phyloP scores from a whole-genome alignment of 768 basidiomycete genomes.

The Pulveroboletus sp. region DNA sequence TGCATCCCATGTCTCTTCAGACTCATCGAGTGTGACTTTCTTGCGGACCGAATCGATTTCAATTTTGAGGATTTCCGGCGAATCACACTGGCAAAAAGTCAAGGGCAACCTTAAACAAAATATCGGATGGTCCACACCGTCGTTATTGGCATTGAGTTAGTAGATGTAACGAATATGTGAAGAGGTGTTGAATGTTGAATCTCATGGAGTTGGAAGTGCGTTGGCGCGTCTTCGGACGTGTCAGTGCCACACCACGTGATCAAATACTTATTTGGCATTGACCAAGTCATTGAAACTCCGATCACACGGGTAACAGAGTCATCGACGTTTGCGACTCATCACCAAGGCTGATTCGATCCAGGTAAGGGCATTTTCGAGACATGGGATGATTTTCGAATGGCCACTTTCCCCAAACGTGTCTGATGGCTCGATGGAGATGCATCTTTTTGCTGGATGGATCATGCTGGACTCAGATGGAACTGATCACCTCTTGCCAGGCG shows the following conservation, averaged over 20 bases:
- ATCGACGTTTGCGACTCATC: constrained; percentile 14
- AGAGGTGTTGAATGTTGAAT: constrained; percentile 3
- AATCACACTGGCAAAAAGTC: constrained; percentile 29
- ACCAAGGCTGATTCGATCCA: constrained; percentile 19
- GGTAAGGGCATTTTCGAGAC: constrained; percentile 22
- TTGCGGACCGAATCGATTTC: constrained; percentile 44
- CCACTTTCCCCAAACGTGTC: not conserved
- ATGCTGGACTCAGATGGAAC: constrained; percentile 6
- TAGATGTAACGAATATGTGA: not conserved
- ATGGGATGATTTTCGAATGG: not conserved
- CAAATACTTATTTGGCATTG: constrained; percentile 11
- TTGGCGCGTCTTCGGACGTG: constrained; percentile 21
- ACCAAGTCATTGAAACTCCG: constrained; percentile 26
- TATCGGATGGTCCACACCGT: constrained; percentile 10
- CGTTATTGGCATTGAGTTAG: constrained; percentile 28
- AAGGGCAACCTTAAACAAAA: not conserved
- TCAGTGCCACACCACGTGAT: constrained; percentile 27
- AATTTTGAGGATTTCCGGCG: constrained; percentile 29
- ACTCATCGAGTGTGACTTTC: constrained; percentile 50
- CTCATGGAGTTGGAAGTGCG: constrained; percentile 16
- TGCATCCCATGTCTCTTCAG: constrained; percentile 79
- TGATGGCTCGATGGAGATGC: not conserved
- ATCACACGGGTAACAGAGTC: not conserved
- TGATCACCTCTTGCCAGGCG: constrained; percentile 12
- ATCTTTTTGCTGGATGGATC: constrained; percentile 21